Evolutionary conservation across 78 protist species (phyloP).

Genomic region (Dictyostelium citrinum): DNA sequence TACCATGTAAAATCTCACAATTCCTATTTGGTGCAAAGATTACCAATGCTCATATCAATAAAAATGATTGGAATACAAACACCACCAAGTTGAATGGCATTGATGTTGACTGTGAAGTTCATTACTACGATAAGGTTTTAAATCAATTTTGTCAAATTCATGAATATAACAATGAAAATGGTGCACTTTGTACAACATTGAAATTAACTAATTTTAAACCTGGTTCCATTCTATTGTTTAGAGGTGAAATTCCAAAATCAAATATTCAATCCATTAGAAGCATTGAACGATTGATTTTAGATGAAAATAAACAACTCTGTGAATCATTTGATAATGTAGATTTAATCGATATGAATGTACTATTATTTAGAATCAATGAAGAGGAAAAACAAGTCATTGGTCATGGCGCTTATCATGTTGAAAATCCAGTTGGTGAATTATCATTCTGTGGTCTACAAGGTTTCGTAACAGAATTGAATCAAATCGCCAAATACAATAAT

Average conservation of each 20-base stretch:
- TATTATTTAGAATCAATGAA: constrained; percentile 61
- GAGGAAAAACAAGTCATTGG: constrained; percentile 69
- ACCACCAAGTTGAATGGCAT: constrained; percentile 13
- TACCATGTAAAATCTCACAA: constrained; percentile 60
- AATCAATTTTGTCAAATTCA: neutral
- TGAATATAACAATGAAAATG: neutral
- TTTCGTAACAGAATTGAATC: neutral
- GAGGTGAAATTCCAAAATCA: constrained; percentile 40
- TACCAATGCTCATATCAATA: neutral
- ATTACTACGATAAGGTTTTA: constrained; percentile 6
- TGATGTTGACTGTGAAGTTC: constrained; percentile 1
- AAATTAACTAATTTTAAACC: constrained; percentile 45
- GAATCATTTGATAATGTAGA: neutral
- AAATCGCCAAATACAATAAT: constrained; percentile 29
- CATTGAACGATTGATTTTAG: neutral
- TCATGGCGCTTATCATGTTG: constrained; percentile 18
- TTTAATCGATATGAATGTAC: constrained; percentile 74
- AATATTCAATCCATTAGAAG: neutral
- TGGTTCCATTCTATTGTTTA: constrained; percentile 57
- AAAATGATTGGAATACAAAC: neutral
- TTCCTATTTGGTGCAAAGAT: constrained; percentile 74
- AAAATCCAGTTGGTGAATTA: constrained; percentile 26
- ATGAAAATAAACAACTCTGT: neutral
- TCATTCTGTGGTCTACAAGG: constrained; percentile 74
- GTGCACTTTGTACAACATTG: neutral